Base-by-base conservation (phyloP, 1,284 basidiomycete species). In the Sphaerobolus stellatus region DNA sequence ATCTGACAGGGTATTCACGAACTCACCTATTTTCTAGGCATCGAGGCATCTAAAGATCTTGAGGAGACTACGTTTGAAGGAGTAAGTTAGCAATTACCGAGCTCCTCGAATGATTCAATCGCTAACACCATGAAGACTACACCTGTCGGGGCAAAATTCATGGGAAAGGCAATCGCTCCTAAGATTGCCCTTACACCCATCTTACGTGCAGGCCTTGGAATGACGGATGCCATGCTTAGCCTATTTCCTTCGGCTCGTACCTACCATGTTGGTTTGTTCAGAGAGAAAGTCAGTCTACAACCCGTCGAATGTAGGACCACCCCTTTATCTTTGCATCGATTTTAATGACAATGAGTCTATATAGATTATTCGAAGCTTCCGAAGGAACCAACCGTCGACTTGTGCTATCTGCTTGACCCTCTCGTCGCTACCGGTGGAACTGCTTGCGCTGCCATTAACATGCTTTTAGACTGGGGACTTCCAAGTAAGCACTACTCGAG, bases 361-460 rank as follows among this genome's bases (percentile, higher is more conserved):
- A 1, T 57, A 89, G 94, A 97, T 71, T 95, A 95, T 72, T 94
- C 92, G 57, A 96, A 96, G 74, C 80, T 98, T 11, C 95, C 94
- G 6, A 73, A 82, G 28, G 73, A 75, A 16, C 85, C 89, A 1
- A 86, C 88, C 0, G 83, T 94, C 5, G 94, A 97, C 66, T 73
- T 83, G 45, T 88, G 94, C 27, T 92, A 86, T 72, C 75, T 98
- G 34, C 79, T 98, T 38, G 95, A 98, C 63, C 92, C 95, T 3
- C 74, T 98, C 40, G 88, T 98, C 63, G 95, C 95, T 0, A 98
- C 95, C 0, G 95, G 94, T 57, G 91, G 92, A n/a, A 97, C 95
- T 3, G 92, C 90, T 5, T 80, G 84, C 57, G 93, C 94, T 14
- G 94, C 94, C 2, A 68, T 96, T 54, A 68, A 79, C 50, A 95